phyloP scores from a whole-genome alignment of 495 filamentous ascomycete genomes.

The Tuber brumale region DNA sequence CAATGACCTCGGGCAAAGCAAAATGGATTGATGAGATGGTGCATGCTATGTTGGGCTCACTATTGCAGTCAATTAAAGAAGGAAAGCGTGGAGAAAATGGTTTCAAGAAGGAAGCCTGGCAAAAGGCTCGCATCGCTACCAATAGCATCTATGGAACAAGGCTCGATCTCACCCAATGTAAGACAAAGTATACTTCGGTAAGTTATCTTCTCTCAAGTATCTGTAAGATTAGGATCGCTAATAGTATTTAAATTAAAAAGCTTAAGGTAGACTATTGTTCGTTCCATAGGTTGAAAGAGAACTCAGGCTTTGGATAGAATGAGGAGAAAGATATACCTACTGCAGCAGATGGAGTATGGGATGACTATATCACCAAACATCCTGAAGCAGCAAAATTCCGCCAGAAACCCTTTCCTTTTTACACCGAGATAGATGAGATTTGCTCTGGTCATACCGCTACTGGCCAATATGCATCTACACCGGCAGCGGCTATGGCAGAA shows the following conservation, averaged over 20 bases:
- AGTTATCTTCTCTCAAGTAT: not conserved
- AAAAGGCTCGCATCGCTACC: not conserved
- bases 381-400: not conserved
- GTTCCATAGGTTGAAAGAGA: not conserved
- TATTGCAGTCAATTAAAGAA: not conserved
- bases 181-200: not conserved
- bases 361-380: not conserved
- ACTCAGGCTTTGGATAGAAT: not conserved
- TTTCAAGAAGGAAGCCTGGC: not conserved
- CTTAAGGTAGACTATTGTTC: not conserved
- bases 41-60: not conserved
- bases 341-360: not conserved
- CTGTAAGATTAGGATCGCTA: not conserved
- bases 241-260: not conserved
- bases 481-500: not conserved
- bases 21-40: not conserved
- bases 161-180: not conserved
- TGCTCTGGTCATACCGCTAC: not conserved
- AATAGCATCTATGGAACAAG: not conserved
- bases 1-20: not conserved
- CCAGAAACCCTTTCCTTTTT: not conserved
- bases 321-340: not conserved
- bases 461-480: not conserved
- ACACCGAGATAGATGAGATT: not conserved
- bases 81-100: not conserved